Percentiles rank a stretch among this genome's conserved stretches.
phyloP scores from a whole-genome alignment of 345 rosid species.

The Mallotus nudiflorus region DNA sequence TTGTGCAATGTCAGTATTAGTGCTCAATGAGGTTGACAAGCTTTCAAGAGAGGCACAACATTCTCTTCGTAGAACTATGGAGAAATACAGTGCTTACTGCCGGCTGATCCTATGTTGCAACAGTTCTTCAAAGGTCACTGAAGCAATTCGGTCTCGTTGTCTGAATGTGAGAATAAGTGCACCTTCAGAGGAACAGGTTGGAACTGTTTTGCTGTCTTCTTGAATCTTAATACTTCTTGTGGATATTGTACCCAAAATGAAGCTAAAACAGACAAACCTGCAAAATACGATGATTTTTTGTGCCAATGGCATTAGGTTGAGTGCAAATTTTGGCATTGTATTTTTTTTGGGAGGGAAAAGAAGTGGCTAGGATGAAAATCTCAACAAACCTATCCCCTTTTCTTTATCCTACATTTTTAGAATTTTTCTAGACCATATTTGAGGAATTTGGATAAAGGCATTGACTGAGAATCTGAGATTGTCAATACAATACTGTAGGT shows the following conservation, averaged over 20 bases:
- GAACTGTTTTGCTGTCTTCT: conserved; percentile 21
- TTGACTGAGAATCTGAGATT: conserved; percentile 2
- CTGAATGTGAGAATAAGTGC: conserved; percentile 83
- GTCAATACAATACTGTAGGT: not conserved
- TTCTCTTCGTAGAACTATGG: conserved; percentile 98
- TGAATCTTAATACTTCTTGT: not conserved
- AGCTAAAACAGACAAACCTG: not conserved
- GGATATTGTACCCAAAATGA: not conserved
- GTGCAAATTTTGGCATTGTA: not conserved
- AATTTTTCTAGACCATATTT: not conserved
- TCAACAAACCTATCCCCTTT: not conserved
- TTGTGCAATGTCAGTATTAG: conserved; percentile 57
- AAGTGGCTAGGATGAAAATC: not conserved
- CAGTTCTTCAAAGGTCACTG: conserved; percentile 93
- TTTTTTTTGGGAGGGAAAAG: not conserved
- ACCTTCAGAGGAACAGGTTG: conserved; percentile 89
- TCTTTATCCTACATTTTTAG: not conserved
- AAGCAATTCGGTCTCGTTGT: conserved; percentile 98
- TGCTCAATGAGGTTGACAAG: conserved; percentile 98
- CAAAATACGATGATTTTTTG: not conserved
- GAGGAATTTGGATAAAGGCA: not conserved
- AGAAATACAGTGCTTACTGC: conserved; percentile 90
- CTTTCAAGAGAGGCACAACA: conserved; percentile 99
- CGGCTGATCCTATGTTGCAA: conserved; percentile 91
- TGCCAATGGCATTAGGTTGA: not conserved